Percentiles rank a stretch among this genome's conserved stretches.
phyloP scores from a whole-genome alignment of 225 moss, liverwort and hornwort species.

The Marchantia paleacea region DNA sequence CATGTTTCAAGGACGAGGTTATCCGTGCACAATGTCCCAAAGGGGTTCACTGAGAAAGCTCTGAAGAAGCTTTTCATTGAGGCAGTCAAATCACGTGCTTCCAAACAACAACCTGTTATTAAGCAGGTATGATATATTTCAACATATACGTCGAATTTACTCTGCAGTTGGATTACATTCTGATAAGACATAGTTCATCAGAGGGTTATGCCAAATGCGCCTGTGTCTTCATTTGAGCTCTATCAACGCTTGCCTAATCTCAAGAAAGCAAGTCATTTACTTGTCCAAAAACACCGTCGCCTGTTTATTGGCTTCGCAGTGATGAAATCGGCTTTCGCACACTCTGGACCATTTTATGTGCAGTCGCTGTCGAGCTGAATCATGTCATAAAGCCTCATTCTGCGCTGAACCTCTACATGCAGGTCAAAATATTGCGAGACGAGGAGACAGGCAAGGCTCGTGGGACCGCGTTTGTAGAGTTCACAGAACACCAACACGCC shows the following conservation, averaged over 20 bases:
- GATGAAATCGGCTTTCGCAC: too few species aligned
- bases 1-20: conserved; percentile 87
- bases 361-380: background rate
- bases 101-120: conserved; percentile 88
- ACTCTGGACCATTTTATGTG: too few species aligned
- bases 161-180: too few species aligned
- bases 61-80: conserved; percentile 78
- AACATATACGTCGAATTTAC: too few species aligned
- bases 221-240: too few species aligned
- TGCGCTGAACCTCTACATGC: background rate
- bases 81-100: conserved; percentile 80
- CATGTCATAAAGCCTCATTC: background rate
- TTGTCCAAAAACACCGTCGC: too few species aligned
- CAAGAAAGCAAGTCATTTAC: too few species aligned
- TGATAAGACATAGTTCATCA: too few species aligned
- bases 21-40: conserved; percentile 82
- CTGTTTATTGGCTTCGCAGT: too few species aligned
- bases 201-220: too few species aligned
- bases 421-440: conserved; percentile 92
- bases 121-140: conserved; percentile 64
- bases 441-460: conserved; percentile 75
- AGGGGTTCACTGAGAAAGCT: conserved; percentile 73
- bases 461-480: conserved; percentile 92
- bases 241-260: too few species aligned
- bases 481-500: conserved; percentile 97